Evolutionary conservation across 1,284 basidiomycete species (phyloP).

Genomic region (Anthracocystis setariae): DNA sequence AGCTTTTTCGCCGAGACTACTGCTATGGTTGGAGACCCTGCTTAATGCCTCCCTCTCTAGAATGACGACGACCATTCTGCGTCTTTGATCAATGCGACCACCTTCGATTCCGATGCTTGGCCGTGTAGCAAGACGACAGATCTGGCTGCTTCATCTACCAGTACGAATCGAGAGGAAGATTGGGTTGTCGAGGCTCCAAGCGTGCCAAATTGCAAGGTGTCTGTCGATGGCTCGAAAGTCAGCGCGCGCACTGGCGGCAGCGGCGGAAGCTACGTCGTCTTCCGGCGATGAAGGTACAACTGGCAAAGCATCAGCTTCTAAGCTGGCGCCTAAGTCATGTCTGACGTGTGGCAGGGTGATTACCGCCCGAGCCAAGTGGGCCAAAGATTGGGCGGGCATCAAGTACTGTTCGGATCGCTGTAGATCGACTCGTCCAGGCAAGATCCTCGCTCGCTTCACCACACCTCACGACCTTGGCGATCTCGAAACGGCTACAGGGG

Average conservation of each 20-base stretch:
- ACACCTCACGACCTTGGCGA: not conserved
- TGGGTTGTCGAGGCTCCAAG: no score
- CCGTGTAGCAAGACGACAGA: no score
- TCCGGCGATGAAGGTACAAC: not conserved
- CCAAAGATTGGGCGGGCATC: conserved; percentile 49
- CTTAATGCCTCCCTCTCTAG: no score
- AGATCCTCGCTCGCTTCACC: conserved; percentile 3
- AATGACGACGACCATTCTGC: no score
- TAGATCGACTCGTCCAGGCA: conserved; percentile 17
- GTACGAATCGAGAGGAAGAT: no score
- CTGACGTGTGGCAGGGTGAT: conserved; percentile 54
- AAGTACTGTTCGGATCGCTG: conserved; percentile 53
- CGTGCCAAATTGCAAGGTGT: no score
- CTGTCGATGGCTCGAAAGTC: conserved; percentile 26
- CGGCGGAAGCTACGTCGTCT: conserved; percentile 12
- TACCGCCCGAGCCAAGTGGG: conserved; percentile 58
- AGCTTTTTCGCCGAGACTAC: no score
- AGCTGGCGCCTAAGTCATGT: conserved; percentile 41
- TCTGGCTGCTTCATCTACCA: no score
- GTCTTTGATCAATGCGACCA: no score
- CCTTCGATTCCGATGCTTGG: no score
- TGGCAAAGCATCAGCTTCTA: conserved; percentile 5
- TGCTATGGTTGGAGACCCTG: no score
- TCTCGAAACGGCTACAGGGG: not conserved
- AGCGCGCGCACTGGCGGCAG: conserved; percentile 21